Evolutionary conservation across 768 basidiomycete genomes (phyloP).

Genomic region (Boletales sp.): DNA sequence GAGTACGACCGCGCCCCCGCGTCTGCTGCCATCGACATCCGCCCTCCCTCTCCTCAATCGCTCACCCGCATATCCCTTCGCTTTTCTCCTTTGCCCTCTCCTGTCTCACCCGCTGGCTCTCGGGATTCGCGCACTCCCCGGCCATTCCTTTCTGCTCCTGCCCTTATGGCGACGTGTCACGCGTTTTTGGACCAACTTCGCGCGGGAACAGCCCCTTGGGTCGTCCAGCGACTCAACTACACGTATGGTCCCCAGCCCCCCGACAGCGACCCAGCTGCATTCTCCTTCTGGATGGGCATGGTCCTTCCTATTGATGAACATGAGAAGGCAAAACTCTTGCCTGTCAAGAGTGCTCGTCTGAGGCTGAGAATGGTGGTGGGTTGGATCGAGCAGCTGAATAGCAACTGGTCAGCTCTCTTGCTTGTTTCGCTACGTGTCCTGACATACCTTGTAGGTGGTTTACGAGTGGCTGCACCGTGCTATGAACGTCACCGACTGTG

Average conservation of each 20-base stretch:
- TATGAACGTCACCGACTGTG: constrained; percentile 24
- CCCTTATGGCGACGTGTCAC: constrained; percentile 52
- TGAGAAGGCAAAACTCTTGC: constrained; percentile 83
- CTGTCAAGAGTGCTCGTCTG: constrained; percentile 73
- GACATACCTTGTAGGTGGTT: constrained; percentile 59
- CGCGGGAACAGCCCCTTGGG: constrained; percentile 85
- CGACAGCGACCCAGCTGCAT: constrained; percentile 55
- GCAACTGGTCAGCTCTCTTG: constrained; percentile 44
- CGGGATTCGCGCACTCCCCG: constrained; percentile 1
- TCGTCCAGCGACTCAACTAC: constrained; percentile 79
- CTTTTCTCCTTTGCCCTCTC: constrained; percentile 7
- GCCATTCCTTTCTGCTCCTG: constrained; percentile 17
- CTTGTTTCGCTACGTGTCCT: constrained; percentile 16
- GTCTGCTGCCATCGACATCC: constrained; percentile 9
- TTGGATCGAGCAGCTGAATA: constrained; percentile 84
- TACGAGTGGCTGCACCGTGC: constrained; percentile 63
- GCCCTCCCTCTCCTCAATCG: constrained; percentile 8
- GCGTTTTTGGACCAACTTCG: constrained; percentile 59
- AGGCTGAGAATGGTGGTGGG: constrained; percentile 83
- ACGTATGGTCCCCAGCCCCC: constrained; percentile 75
- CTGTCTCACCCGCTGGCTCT: constrained; percentile 1
- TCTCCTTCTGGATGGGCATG: constrained; percentile 88
- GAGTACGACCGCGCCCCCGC: constrained; percentile 7
- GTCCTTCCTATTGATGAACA: constrained; percentile 89
- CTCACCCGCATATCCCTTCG: constrained; percentile 15